phyloP scores from a whole-genome alignment of 129 eudicot species.

The Flaveria ramosissima region DNA sequence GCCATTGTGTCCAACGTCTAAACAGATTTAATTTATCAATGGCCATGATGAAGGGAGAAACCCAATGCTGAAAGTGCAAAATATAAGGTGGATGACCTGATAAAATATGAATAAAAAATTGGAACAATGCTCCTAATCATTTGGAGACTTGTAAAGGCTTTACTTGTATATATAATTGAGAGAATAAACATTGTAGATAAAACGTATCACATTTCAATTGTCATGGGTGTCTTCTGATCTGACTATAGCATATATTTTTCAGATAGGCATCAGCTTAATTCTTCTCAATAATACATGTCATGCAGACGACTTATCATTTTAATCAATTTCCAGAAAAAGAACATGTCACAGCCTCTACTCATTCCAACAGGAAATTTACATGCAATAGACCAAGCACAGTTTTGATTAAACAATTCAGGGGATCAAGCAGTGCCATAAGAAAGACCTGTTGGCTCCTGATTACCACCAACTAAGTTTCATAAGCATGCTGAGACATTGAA shows the following conservation, averaged over 20 bases:
- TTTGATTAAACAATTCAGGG: not conserved
- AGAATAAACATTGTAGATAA: not conserved
- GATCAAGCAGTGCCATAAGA: not conserved
- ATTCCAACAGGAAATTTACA: conserved; percentile 2
- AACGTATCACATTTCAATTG: not conserved
- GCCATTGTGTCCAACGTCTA: not conserved
- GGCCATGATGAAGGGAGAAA: conserved; percentile 1
- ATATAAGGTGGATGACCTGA: not conserved
- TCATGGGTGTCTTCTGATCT: not conserved
- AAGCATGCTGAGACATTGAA: conserved; percentile 12
- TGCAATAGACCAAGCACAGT: conserved; percentile 1
- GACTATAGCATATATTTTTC: not conserved
- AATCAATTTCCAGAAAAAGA: conserved; percentile 11
- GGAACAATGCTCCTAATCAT: conserved; percentile 14
- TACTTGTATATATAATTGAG: not conserved
- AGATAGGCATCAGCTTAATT: conserved; percentile 9
- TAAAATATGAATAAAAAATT: not conserved
- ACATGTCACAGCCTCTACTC: not conserved
- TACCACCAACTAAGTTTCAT: not conserved
- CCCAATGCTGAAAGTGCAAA: conserved; percentile 4
- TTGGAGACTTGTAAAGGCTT: not conserved
- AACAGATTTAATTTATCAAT: conserved; percentile 6
- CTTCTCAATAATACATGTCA: conserved; percentile 2
- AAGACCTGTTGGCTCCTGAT: conserved; percentile 8
- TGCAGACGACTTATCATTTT: not conserved